Evolutionary conservation across 192 early-diverging fungal genomes (phyloP).

Genomic region (Backusella psychrophila): DNA sequence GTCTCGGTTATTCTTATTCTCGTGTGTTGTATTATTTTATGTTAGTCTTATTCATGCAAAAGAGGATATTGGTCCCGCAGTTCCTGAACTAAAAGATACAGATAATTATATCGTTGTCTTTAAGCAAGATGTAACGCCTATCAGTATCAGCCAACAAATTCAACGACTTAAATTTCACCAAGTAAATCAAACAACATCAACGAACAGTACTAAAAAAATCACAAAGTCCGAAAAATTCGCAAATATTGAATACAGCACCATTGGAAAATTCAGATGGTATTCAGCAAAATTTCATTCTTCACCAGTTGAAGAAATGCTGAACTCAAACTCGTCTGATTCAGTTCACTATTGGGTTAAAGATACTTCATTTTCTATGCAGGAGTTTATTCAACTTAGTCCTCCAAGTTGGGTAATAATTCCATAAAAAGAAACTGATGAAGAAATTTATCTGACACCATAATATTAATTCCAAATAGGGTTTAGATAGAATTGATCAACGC

Average conservation of each 20-base stretch:
- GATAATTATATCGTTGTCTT: conserved; percentile 32
- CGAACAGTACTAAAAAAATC: background rate
- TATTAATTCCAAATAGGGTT: conserved; percentile 15
- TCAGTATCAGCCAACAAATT: conserved; percentile 18
- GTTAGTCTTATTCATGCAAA: background rate
- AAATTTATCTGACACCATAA: background rate
- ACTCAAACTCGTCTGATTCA: background rate
- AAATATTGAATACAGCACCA: conserved; percentile 6
- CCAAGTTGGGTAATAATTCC: conserved; percentile 32
- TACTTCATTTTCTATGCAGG: conserved; percentile 22
- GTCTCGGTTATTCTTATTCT: background rate
- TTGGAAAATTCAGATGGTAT: conserved; percentile 36
- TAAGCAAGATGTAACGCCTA: conserved; percentile 14
- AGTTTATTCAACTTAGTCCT: conserved; percentile 27
- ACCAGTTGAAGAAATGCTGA: conserved; percentile 11
- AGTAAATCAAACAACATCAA: background rate
- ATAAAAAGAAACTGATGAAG: conserved; percentile 4
- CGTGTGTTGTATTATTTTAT: background rate
- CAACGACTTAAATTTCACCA: conserved; percentile 14
- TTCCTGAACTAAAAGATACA: conserved; percentile 4
- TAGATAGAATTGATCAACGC: conserved; percentile 37
- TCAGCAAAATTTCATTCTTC: conserved; percentile 24
- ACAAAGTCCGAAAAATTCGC: background rate
- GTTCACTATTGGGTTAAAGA: conserved; percentile 36
- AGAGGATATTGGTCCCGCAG: conserved; percentile 5